These are phyloP conservation scores for sorghum (Sorghum bicolor) DNA, from an alignment of 176 grass and related monocot species.

Conservation along the genomic window Sorghum_bicolor_NCBIv3 NC_012879.2:42879001-42879500, in stretches of 20 bases:
- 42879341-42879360: background rate
- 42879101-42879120: background rate
- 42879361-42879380: slow-evolving; percentile 5
- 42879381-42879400: slow-evolving; percentile 1
- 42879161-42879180: slow-evolving; percentile 93
- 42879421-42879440: background rate
- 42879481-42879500: slow-evolving; percentile 90
- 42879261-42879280: slow-evolving; percentile 1
- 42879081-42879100: background rate
- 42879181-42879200: slow-evolving; percentile 77
- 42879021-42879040: slow-evolving; percentile 43
- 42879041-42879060: slow-evolving; percentile 8
- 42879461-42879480: slow-evolving; percentile 95
- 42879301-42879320: background rate
- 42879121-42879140: background rate
- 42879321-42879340: background rate
- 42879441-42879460: slow-evolving; percentile 60
- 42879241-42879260: slow-evolving; percentile 34
- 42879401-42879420: slow-evolving; percentile 5
- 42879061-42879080: background rate
- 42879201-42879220: slow-evolving; percentile 86
- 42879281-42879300: background rate
- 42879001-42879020: slow-evolving; percentile 89
- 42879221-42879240: slow-evolving; percentile 98
- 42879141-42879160: slow-evolving; percentile 51